Conservation (phyloP, 768 basidiomycete species). For the Clitopilus hobsonii region DNA sequence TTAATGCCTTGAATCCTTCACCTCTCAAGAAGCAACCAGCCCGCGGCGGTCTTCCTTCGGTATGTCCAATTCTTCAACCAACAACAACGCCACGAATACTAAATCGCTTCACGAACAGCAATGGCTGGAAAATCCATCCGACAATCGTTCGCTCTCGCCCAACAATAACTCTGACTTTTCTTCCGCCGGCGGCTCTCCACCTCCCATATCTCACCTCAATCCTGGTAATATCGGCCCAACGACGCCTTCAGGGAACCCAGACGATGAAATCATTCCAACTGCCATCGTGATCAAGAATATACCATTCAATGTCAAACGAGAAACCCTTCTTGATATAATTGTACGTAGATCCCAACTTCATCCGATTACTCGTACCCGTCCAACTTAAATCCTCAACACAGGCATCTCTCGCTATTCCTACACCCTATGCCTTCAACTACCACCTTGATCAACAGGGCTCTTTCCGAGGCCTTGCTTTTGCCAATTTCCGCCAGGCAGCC, state of each 20-base stretch:
- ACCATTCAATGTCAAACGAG: slow-evolving; percentile 97
- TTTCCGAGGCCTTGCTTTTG: slow-evolving; percentile 96
- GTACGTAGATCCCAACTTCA: slow-evolving; percentile 42
- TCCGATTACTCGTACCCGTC: slow-evolving; percentile 7
- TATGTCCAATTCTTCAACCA: slow-evolving; percentile 34
- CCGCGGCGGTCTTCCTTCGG: slow-evolving; percentile 70
- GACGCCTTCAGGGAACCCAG: slow-evolving; percentile 47
- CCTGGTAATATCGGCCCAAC: slow-evolving; percentile 42
- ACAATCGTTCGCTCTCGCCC: slow-evolving; percentile 78
- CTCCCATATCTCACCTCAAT: slow-evolving; percentile 49
- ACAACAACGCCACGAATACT: slow-evolving; percentile 11
- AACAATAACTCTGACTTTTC: slow-evolving; percentile 88
- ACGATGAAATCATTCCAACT: slow-evolving; percentile 96
- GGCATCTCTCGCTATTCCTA: slow-evolving; percentile 90
- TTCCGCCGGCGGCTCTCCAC: slow-evolving; percentile 74
- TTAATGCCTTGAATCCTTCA: slow-evolving; percentile 54
- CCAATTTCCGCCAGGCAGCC: slow-evolving; percentile 88
- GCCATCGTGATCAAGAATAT: slow-evolving; percentile 99
- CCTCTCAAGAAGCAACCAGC: slow-evolving; percentile 72
- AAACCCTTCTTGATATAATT: slow-evolving; percentile 94
- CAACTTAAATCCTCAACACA: slow-evolving; percentile 25
- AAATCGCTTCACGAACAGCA: slow-evolving; percentile 45
- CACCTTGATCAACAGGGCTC: slow-evolving; percentile 95
- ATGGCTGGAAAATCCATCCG: slow-evolving; percentile 80
- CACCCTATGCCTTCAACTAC: slow-evolving; percentile 99